These are phyloP conservation scores for Linum trigynum DNA, from an alignment of 345 rosid genomes.

Conservation along the genomic window DNA sequence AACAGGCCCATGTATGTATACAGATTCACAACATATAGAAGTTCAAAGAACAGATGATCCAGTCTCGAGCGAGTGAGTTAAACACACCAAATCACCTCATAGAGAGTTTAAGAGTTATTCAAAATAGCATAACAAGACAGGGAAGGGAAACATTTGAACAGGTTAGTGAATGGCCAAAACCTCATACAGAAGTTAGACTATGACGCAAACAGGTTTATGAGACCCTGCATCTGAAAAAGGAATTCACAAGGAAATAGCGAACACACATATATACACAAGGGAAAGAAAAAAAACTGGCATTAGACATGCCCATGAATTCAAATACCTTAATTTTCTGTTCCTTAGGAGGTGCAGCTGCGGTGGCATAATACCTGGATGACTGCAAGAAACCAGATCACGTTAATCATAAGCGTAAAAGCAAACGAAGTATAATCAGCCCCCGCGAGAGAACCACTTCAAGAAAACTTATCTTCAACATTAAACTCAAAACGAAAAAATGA, in stretches of 20 bases:
- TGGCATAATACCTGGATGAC: constrained; percentile 45
- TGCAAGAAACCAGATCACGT: constrained; percentile 18
- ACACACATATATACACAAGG: neutral
- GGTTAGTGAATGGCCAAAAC: neutral
- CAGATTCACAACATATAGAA: neutral
- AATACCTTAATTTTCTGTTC: constrained; percentile 63
- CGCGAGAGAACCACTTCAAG: too few relatives aligned
- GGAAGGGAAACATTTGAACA: neutral
- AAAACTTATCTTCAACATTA: too few relatives aligned
- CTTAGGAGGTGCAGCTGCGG: constrained; percentile 32
- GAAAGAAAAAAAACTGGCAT: neutral
- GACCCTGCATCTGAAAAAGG: neutral
- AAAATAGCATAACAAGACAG: neutral
- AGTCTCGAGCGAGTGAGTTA: neutral
- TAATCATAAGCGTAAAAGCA: neutral
- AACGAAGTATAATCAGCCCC: too few relatives aligned
- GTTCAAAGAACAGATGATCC: neutral
- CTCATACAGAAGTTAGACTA: neutral
- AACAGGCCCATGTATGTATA: neutral
- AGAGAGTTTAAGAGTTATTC: neutral
- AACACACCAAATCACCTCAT: neutral
- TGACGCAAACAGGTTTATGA: neutral
- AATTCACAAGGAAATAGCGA: neutral
- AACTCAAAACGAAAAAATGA: too few relatives aligned
- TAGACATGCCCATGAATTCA: neutral